phyloP scores from a whole-genome alignment of 1,139 yeast species.

The Hyphopichia khmerensis region DNA sequence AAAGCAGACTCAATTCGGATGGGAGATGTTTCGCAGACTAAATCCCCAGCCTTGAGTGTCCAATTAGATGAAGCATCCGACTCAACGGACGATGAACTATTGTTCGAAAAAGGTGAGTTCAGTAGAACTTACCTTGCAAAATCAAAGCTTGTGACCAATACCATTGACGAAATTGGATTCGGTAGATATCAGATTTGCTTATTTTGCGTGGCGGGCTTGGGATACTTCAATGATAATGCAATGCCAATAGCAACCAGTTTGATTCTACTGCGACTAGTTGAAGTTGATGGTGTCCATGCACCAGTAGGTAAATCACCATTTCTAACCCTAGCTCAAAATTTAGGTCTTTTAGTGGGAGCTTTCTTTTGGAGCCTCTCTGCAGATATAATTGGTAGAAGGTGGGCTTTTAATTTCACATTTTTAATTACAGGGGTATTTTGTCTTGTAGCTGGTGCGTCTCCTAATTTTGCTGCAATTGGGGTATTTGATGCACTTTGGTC shows the following conservation, averaged over 20 bases:
- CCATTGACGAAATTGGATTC: slow-evolving; percentile 43
- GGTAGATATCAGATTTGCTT: slow-evolving; percentile 42
- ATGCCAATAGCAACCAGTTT: slow-evolving; percentile 44
- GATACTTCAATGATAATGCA: slow-evolving; percentile 46
- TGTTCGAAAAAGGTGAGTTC: slow-evolving; percentile 21
- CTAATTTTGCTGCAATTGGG: slow-evolving; percentile 42
- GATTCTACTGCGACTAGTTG: slow-evolving; percentile 32
- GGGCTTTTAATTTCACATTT: slow-evolving; percentile 46
- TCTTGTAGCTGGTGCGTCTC: slow-evolving; percentile 36
- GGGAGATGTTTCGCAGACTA: background rate
- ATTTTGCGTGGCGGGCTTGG: slow-evolving; percentile 45
- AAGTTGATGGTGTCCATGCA: slow-evolving; percentile 38
- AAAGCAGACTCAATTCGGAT: too few species aligned
- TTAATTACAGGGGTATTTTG: slow-evolving; percentile 41
- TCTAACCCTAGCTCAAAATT: slow-evolving; percentile 41
- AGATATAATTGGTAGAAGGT: slow-evolving; percentile 41
- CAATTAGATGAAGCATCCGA: background rate
- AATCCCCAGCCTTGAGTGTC: background rate
- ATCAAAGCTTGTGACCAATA: slow-evolving; percentile 29
- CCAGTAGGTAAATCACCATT: slow-evolving; percentile 37
- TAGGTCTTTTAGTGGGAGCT: slow-evolving; percentile 44
- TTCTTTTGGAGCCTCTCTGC: slow-evolving; percentile 41
- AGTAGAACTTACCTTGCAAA: slow-evolving; percentile 30
- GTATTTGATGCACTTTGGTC: slow-evolving; percentile 41
- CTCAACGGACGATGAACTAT: background rate